Evolutionary conservation across 1,284 basidiomycete genomes (phyloP).

Genomic region (Pulveroboletus ridleyi): DNA sequence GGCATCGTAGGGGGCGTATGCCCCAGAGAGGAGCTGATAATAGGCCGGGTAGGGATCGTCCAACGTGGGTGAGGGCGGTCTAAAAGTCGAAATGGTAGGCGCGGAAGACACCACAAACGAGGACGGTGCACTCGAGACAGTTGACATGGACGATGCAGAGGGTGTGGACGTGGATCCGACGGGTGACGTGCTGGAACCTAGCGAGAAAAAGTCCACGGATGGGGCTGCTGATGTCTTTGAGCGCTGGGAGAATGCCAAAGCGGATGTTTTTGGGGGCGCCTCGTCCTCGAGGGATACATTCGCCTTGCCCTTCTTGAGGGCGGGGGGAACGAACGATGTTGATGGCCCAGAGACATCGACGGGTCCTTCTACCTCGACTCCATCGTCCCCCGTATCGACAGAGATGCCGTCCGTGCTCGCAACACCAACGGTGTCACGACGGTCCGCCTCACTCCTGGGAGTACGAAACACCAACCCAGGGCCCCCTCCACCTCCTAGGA

Average conservation of each 20-base stretch:
- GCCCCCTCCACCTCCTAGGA: constrained; percentile 69
- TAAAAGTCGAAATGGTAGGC: constrained; percentile 71
- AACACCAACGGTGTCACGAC: constrained; percentile 15
- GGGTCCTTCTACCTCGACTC: constrained; percentile 14
- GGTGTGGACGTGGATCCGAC: constrained; percentile 23
- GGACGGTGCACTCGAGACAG: constrained; percentile 15
- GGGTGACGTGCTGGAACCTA: constrained; percentile 41
- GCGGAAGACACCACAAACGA: constrained; percentile 62
- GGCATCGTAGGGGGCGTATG: constrained; percentile 81
- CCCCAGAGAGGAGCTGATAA: constrained; percentile 83
- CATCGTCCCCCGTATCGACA: constrained; percentile 25
- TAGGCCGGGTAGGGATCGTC: constrained; percentile 88
- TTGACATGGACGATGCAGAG: constrained; percentile 11
- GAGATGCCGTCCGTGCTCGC: constrained; percentile 10
- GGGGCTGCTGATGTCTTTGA: constrained; percentile 42
- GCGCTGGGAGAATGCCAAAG: constrained; percentile 27
- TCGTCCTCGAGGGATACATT: constrained; percentile 68
- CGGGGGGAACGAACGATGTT: constrained; percentile 61
- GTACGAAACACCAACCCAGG: constrained; percentile 65
- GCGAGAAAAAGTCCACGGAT: constrained; percentile 72
- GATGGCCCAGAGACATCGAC: constrained; percentile 12
- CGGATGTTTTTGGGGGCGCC: constrained; percentile 35
- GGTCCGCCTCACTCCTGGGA: constrained; percentile 11
- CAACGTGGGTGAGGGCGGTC: constrained; percentile 77
- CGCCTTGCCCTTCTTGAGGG: constrained; percentile 59